Evolutionary conservation across 2,329 filamentous ascomycete species (phyloP).

Genomic region (Epichloe amarillans): DNA sequence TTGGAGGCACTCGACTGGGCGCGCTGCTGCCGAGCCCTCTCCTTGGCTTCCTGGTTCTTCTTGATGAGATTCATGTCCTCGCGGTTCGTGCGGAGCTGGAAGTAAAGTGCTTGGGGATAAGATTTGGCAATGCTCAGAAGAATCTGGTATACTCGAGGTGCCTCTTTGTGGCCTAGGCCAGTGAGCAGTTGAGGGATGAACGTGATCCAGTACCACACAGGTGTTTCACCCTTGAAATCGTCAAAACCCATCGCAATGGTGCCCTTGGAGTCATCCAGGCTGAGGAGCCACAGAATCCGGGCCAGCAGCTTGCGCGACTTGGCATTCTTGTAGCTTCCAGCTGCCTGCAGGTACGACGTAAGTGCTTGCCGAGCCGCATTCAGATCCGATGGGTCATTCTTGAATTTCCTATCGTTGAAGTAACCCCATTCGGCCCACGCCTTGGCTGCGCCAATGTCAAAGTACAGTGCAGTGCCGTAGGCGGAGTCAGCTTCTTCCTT

Average conservation of each 20-base stretch:
- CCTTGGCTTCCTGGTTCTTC: constrained; percentile 71
- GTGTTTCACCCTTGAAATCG: constrained; percentile 92
- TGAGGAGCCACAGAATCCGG: constrained; percentile 88
- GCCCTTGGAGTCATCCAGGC: constrained; percentile 78
- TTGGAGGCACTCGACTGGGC: constrained; percentile 31
- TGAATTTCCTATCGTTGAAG: constrained; percentile 94
- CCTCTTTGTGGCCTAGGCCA: constrained; percentile 83
- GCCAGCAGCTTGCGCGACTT: constrained; percentile 91
- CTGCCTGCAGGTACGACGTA: constrained; percentile 91
- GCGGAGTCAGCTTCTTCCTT: constrained; percentile 86
- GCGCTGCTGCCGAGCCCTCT: constrained; percentile 41
- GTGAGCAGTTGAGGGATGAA: constrained; percentile 95
- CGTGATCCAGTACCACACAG: constrained; percentile 99
- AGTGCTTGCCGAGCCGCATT: constrained; percentile 81
- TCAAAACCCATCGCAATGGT: constrained; percentile 78
- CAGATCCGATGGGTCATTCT: constrained; percentile 71
- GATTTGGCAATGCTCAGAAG: constrained; percentile 88
- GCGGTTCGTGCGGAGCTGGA: constrained; percentile 80
- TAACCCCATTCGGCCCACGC: constrained; percentile 99
- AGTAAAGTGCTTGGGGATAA: constrained; percentile 92
- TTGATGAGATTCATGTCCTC: constrained; percentile 91
- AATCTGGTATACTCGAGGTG: constrained; percentile 71
- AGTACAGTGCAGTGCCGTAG: constrained; percentile 89
- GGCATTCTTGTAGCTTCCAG: constrained; percentile 90
- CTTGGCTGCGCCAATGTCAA: constrained; percentile 89